Base-by-base conservation (phyloP, 805 yeast genomes). In the Cyberlindnera sargentensis region DNA sequence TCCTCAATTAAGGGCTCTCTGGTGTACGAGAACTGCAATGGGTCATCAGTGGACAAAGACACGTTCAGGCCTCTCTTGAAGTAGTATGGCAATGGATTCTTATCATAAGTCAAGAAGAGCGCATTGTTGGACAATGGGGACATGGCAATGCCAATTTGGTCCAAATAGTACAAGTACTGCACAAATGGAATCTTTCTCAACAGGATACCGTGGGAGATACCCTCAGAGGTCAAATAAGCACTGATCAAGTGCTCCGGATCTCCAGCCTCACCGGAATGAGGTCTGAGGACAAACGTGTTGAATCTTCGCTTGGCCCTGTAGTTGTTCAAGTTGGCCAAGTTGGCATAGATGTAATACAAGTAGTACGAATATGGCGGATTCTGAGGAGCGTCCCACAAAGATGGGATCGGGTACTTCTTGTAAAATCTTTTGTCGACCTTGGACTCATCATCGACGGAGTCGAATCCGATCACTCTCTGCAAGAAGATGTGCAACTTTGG, bases 221-320 rank as follows among this genome's bases (percentile, higher is more conserved):
- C 87, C 58, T 91, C 95, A 1, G 97, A 81, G 1, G 93, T 78
- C 56, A 93, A 66, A 57, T 84, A 93, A 2, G 99, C 90, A 40
- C 90, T 76, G 37, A 90, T 86, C 58, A 95, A 72, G 68, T 93
- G 99, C 58, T 93, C 98, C 1, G 98, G 97, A 60, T 93, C 99
- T 47, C 99, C 99, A n/a, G 99, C 99, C 65, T 93, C 99, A 50
- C 99, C 99, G 54, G 96, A 87, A 64, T 93, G 99, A 4, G 99
- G 99, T 57, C 99, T 77, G 55, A 93, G 69, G n/a, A 88, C 95
- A 65, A 93, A 82, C 0, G 97, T 90, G 62, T 85, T 90, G 65
- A 78, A 84, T 0, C 85, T 84, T 45, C 90, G 74, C 45, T 69
- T 72, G 31, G 72, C 67, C 65, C 99, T 78, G 79, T 91, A 84